These are phyloP conservation scores for Rubia tinctorum DNA, from an alignment of 305 asterid species.

Conservation along the genomic window DNA sequence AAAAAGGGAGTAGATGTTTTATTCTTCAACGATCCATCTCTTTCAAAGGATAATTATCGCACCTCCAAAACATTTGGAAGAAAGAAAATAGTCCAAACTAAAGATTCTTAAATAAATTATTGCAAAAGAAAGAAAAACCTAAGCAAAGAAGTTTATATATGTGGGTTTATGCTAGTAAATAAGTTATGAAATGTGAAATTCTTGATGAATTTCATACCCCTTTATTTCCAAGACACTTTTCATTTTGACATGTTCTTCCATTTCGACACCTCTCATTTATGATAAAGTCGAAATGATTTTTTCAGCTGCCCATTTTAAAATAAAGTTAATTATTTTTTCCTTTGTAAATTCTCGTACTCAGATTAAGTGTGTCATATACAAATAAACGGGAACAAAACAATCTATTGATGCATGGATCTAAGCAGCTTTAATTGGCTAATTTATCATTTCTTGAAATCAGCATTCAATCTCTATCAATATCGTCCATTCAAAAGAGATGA, in stretches of 20 bases:
- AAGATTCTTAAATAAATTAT: not conserved
- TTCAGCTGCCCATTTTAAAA: no score
- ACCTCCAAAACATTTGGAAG: not conserved
- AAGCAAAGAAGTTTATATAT: not conserved
- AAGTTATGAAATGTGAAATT: not conserved
- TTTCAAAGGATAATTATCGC: not conserved
- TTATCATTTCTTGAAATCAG: not conserved
- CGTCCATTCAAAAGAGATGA: conserved; percentile 16
- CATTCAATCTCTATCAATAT: not conserved
- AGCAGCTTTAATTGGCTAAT: not conserved
- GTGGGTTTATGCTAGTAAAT: not conserved
- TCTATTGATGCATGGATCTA: not conserved
- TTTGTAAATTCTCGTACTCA: not conserved
- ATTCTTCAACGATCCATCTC: not conserved
- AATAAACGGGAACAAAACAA: no score
- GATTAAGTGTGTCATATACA: no score
- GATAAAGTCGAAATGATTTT: no score
- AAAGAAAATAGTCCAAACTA: not conserved
- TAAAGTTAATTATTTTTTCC: no score
- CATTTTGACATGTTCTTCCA: no score
- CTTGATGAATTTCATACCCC: not conserved
- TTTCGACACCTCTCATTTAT: no score
- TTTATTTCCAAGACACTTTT: no score
- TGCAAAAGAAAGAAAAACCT: not conserved
- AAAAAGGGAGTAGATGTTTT: not conserved